These are phyloP conservation scores for Hyaloscypha variabilis DNA, from an alignment of 495 filamentous ascomycete species.

Conservation along the genomic window DNA sequence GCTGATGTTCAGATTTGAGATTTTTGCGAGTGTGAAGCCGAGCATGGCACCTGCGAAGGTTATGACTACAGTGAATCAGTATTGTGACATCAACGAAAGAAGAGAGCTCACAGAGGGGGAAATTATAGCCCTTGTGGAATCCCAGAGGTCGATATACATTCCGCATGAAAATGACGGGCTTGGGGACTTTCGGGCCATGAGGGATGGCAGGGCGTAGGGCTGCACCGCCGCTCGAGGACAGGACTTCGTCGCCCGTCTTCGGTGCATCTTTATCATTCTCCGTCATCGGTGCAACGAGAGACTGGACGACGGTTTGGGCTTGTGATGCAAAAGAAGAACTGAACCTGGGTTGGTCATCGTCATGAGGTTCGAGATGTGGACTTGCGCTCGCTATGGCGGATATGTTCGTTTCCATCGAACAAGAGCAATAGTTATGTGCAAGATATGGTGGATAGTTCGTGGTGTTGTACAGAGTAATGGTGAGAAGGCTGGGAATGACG, in stretches of 20 bases:
- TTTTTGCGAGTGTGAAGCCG: constrained; percentile 34
- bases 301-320: not conserved
- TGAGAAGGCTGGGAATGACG: not conserved
- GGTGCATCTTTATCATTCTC: not conserved
- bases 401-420: too few relatives aligned
- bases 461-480: not conserved
- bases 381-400: too few relatives aligned
- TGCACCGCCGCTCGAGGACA: too few relatives aligned
- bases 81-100: not conserved
- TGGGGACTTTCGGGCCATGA: not conserved
- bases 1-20: constrained; percentile 42
- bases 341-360: not conserved
- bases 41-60: constrained; percentile 36
- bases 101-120: constrained; percentile 37
- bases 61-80: constrained; percentile 23
- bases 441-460: not conserved
- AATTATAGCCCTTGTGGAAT: constrained; percentile 43
- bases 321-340: not conserved
- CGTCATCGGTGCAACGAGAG: not conserved
- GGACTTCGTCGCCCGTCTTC: not conserved
- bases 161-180: constrained; percentile 23
- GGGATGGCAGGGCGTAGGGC: too few relatives aligned
- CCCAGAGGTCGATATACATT: constrained; percentile 39
- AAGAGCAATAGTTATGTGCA: not conserved
- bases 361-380: too few relatives aligned